Percentiles rank a stretch among this genome's conserved stretches.
Conservation (phyloP, 306 rosid genomes). For the Citrullus mucosospermus region DNA sequence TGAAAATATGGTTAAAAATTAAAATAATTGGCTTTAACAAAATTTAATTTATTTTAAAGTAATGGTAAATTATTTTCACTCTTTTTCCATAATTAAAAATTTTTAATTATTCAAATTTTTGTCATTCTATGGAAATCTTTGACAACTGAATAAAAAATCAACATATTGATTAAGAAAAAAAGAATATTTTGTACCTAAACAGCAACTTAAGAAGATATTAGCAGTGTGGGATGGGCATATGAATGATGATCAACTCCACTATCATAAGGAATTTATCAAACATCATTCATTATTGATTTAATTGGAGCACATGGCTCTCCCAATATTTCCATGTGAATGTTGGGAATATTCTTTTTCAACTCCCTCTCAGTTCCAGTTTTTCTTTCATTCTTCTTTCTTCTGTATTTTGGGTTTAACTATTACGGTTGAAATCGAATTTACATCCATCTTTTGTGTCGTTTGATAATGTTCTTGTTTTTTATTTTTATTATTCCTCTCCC, state of each 20-base stretch:
- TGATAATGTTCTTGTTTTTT: too few relatives aligned
- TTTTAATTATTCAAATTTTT: too few relatives aligned
- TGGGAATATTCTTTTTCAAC: neutral
- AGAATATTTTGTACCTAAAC: neutral
- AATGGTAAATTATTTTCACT: too few relatives aligned
- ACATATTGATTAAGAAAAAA: neutral
- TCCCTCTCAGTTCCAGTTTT: neutral
- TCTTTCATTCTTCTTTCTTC: too few relatives aligned
- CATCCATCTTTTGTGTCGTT: too few relatives aligned
- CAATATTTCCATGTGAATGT: neutral
- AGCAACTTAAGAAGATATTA: neutral
- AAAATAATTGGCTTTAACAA: too few relatives aligned
- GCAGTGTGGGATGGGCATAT: neutral
- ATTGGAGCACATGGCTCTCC: neutral
- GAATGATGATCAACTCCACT: neutral
- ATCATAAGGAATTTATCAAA: neutral
- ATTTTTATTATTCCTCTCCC: too few relatives aligned
- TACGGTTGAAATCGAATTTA: too few relatives aligned
- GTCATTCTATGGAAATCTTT: too few relatives aligned
- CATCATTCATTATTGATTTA: neutral
- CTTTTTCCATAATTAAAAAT: too few relatives aligned
- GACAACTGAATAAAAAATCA: neutral
- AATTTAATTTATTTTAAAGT: too few relatives aligned
- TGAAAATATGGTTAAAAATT: too few relatives aligned
- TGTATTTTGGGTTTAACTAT: neutral